Conservation (phyloP, 2,329 filamentous ascomycete genomes). For the Fusarium oligoseptatum region DNA sequence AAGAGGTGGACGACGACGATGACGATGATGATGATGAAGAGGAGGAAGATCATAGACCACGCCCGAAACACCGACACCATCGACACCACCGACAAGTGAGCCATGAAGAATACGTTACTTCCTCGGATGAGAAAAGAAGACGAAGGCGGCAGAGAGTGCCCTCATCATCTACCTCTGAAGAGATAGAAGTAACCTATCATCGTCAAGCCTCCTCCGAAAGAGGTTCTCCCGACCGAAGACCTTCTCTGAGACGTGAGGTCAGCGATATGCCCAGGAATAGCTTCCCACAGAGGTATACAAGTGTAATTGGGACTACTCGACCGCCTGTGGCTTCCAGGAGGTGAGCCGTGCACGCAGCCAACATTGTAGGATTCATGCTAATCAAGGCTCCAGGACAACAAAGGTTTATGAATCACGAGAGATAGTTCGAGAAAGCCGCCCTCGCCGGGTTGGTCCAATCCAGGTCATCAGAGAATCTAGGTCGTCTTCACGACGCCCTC, state of each 20-base stretch:
- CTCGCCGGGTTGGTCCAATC: constrained; percentile 32
- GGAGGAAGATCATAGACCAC: constrained; percentile 18
- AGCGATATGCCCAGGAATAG: constrained; percentile 49
- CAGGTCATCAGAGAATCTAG: constrained; percentile 40
- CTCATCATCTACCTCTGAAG: constrained; percentile 42
- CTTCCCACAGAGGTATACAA: constrained; percentile 42
- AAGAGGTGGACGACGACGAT: constrained; percentile 48
- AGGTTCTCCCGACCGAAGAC: constrained; percentile 47
- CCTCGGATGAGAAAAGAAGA: constrained; percentile 42
- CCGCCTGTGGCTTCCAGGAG: constrained; percentile 52
- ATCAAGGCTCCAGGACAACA: constrained; percentile 28
- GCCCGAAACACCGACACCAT: constrained; percentile 13
- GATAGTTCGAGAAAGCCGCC: constrained; percentile 40
- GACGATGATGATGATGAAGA: constrained; percentile 9
- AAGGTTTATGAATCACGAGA: constrained; percentile 45
- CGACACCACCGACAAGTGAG: constrained; percentile 39
- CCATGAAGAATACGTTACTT: constrained; percentile 46
- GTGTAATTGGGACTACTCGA: constrained; percentile 52
- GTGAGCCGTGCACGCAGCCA: constrained; percentile 33
- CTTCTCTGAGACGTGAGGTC: constrained; percentile 46
- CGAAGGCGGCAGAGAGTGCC: constrained; percentile 41
- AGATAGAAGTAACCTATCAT: constrained; percentile 41
- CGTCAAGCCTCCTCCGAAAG: constrained; percentile 46
- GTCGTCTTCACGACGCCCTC: constrained; percentile 44
- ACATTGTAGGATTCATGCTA: constrained; percentile 3